Base-by-base conservation (phyloP, 2,329 filamentous ascomycete genomes). In the Biscogniauxia sp. region DNA sequence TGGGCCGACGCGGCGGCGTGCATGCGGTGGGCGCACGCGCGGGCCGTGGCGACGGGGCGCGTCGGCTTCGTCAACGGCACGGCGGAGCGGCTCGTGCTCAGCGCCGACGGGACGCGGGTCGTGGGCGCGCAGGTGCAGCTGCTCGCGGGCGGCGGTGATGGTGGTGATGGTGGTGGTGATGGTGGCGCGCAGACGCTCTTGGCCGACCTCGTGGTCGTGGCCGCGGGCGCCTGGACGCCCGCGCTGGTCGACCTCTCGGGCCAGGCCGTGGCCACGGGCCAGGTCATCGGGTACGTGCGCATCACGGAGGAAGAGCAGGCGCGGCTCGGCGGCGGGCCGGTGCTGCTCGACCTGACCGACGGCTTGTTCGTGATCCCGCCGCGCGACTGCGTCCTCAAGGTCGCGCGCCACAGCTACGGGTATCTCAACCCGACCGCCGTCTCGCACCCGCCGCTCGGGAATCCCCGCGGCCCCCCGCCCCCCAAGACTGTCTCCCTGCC, bases 221-320 rank as follows among this genome's bases (percentile, higher is more conserved):
- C 94, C 0, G 88, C 93, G 0, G 94, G 94, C 17, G 93, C 94
- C 4, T 98, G 94, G 93, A 92, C 91, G 1, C 85, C 88, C 2
- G 82, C 84, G 1, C 81, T 97, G 20, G 78, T 97, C 59, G 90
- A 97, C 74, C 79, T 97, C 0, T 81, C 88, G 53, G 91, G 92
- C 25, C 85, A 90, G 52, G 88, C 88, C 49, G 84, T 89, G 64
- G 90, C 93, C 2, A 96, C 92, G 0, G 94, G 92, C 15, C 94
- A 98, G 70, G 84, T 86, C 0, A 73, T 98, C 25, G 89, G 84
- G 13, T 97, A 96, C 77, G 79, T 97, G 66, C 81, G 86, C 64
- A 83, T 98, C 68, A 89, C 87, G 0, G 78, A 85, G 17, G 83
- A 84, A 5, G 93, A 97, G 75, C 87, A 93, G 75, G 78, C 79